Percentiles rank a stretch among this genome's conserved stretches.
Conservation (phyloP, 202 grass and related monocot species). For the Panicum virgatum region DNA sequence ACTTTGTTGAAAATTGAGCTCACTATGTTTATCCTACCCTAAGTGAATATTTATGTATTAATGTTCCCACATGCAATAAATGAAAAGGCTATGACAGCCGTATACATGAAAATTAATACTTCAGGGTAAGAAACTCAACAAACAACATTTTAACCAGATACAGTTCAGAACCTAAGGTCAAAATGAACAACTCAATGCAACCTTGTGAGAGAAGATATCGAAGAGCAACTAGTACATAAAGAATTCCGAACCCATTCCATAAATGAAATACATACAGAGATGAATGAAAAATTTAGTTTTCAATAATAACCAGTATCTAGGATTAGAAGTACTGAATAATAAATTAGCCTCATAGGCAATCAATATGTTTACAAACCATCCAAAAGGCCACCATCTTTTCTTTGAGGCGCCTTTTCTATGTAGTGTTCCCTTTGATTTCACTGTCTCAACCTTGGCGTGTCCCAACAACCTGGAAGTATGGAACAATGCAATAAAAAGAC, state of each 20-base stretch:
- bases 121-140: background rate
- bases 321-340: slow-evolving; percentile 25
- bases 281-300: background rate
- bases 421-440: slow-evolving; percentile 77
- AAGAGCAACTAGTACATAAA: slow-evolving; percentile 21
- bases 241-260: background rate
- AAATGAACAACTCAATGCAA: background rate
- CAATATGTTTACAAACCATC: slow-evolving; percentile 59
- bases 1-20: background rate
- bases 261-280: background rate
- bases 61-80: background rate
- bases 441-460: slow-evolving; percentile 96
- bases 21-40: background rate
- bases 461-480: slow-evolving; percentile 76
- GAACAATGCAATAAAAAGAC: slow-evolving; percentile 5
- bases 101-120: background rate
- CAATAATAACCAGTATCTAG: background rate
- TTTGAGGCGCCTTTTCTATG: slow-evolving; percentile 67
- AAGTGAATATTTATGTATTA: background rate
- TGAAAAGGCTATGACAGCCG: background rate
- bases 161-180: background rate
- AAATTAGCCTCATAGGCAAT: background rate
- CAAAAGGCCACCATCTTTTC: slow-evolving; percentile 92
- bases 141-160: background rate
- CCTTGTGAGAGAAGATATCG: background rate